Base-by-base conservation (phyloP, 192 early-diverging fungal genomes). In the Chytriomyces sp. region DNA sequence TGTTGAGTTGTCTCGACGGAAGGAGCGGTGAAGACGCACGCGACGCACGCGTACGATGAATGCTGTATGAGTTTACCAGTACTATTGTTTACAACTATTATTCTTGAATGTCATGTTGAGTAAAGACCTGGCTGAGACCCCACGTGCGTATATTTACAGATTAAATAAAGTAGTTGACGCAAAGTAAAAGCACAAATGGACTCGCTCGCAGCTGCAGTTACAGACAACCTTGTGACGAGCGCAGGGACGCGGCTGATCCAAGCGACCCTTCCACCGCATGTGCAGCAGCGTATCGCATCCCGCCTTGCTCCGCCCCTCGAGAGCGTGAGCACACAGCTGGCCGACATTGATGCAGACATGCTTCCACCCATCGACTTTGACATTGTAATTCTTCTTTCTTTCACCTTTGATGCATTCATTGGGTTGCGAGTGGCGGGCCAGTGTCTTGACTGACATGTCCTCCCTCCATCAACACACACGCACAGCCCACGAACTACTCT, bases 1-100 rank as follows among this genome's bases (percentile, higher is more conserved):
- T 8, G 60, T 68, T 9, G 77, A 80, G 72, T 61, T 86, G 48
- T 48, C 72, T 13, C 67, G 71, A 53, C 57, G 85, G 45, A 82
- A 72, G 62, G 84, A 83, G 24, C 69, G 69, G 23, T 71, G 67
- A 68, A 35, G 35, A 35, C 35, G 35, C 35, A 35, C 2, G 0
- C 35, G 35, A 35, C 35, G 35, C 35, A 35, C 35, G 35, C 35
- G 35, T 35, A 35, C 1, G 35, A 35, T 35, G 35, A 35, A 35
- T 35, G 35, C 35, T 1, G 3, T 35, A 35, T 35, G 3, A 35
- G 35, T 35, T 35, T 35, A 35, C 35, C 35, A 35, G 35, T 35
- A 35, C 35, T 35, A 35, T 35, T 35, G 35, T 35, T 35, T 35
- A 35, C 35, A 35, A 35, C 35, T 35, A 35, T 35, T 35, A 35